A percentile compares a stretch with the other conserved stretches of the same genome.
Conservation (phyloP, 179 eudicot species). For the Actinidia arguta region DNA sequence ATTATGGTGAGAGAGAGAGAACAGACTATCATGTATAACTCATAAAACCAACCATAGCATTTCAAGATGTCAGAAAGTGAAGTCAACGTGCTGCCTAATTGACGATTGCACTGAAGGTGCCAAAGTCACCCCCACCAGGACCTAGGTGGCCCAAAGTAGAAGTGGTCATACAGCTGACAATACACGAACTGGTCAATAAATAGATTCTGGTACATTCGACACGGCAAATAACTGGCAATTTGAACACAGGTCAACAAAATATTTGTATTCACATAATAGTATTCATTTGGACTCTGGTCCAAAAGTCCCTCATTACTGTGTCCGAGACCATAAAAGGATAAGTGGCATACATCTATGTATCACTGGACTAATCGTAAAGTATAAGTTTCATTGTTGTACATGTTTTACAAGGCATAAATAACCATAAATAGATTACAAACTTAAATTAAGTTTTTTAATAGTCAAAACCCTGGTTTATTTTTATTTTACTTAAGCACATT, state of each 20-base stretch:
- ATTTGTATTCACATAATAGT: neutral
- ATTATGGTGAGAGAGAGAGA: neutral
- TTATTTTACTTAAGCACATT: too few species aligned
- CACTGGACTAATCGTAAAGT: neutral
- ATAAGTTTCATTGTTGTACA: neutral
- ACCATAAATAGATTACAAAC: too few species aligned
- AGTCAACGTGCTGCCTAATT: neutral
- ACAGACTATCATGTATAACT: neutral
- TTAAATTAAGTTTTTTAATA: neutral
- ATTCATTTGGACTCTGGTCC: neutral
- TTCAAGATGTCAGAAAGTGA: neutral
- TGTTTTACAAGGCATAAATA: too few species aligned
- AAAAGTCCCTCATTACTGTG: neutral
- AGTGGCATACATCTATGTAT: neutral
- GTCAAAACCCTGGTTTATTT: neutral
- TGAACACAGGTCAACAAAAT: neutral
- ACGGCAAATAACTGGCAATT: neutral
- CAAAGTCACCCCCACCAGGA: conserved; percentile 8
- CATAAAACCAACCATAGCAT: neutral
- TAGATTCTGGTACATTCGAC: neutral
- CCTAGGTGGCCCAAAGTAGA: neutral
- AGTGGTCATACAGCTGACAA: neutral
- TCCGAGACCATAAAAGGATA: neutral
- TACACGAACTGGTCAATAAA: too few species aligned
- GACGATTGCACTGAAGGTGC: neutral